These are phyloP conservation scores for Cudoniella acicularis DNA, from an alignment of 495 filamentous ascomycete genomes.

Conservation along the genomic window DNA sequence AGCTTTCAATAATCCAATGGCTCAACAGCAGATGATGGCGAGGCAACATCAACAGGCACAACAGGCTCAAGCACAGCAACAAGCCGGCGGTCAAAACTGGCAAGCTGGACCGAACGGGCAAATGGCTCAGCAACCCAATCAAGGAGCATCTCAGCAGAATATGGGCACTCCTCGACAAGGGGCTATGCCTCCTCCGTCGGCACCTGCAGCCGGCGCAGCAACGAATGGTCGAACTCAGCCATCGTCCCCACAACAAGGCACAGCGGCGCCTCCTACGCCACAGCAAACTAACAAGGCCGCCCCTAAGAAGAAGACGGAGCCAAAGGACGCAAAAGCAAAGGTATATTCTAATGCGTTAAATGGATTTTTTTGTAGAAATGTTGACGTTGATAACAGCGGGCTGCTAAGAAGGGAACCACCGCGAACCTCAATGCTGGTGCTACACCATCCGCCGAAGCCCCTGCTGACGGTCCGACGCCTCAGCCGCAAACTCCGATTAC, in stretches of 20 bases:
- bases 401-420: conserved; percentile 67
- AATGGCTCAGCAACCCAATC: conserved; percentile 57
- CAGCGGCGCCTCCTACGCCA: conserved; percentile 82
- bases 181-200: conserved; percentile 87
- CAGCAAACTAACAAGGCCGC: conserved; percentile 71
- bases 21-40: conserved; percentile 45
- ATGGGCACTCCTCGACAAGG: conserved; percentile 76
- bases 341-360: conserved; percentile 49
- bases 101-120: conserved; percentile 50
- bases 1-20: conserved; percentile 64
- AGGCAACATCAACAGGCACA: conserved; percentile 34
- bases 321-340: conserved; percentile 67
- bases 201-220: conserved; percentile 58
- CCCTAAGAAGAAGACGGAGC: conserved; percentile 77
- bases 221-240: conserved; percentile 63
- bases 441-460: conserved; percentile 72
- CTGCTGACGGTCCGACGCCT: conserved; percentile 66
- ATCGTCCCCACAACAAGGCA: conserved; percentile 70
- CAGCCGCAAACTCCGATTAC: conserved; percentile 85
- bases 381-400: conserved; percentile 43
- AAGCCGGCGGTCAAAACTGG: conserved; percentile 32
- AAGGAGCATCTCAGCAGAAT: conserved; percentile 55
- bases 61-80: conserved; percentile 30
- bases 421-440: conserved; percentile 51
- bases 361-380: conserved; percentile 25